Conservation (phyloP, 768 basidiomycete genomes). For the Gymnopilus dilepis region DNA sequence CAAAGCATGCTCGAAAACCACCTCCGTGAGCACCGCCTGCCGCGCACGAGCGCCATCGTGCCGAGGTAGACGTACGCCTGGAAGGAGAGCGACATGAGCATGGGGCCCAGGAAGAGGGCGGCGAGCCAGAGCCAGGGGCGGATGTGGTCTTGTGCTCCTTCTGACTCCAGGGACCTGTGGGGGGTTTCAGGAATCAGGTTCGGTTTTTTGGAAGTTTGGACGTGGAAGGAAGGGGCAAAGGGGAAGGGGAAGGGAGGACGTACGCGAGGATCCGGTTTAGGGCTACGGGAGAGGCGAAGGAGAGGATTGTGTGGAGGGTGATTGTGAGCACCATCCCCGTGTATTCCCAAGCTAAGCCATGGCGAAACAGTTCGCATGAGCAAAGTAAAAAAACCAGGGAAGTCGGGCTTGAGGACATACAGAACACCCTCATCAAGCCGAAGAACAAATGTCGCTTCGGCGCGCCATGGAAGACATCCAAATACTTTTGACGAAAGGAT, state of each 20-base stretch:
- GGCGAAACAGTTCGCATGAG: not conserved
- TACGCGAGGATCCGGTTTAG: constrained; percentile 48
- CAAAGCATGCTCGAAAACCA: constrained; percentile 55
- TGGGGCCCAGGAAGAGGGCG: constrained; percentile 55
- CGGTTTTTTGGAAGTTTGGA: no score
- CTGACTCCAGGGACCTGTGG: constrained; percentile 60
- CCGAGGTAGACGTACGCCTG: constrained; percentile 62
- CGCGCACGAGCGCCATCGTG: constrained; percentile 45
- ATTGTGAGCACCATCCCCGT: constrained; percentile 34
- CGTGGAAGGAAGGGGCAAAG: not conserved
- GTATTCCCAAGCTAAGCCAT: constrained; percentile 37
- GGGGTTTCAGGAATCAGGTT: not conserved
- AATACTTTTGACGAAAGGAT: constrained; percentile 27
- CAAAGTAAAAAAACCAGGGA: not conserved
- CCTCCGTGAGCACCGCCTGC: constrained; percentile 50
- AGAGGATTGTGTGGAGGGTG: constrained; percentile 29
- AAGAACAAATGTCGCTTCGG: constrained; percentile 52
- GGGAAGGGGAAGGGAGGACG: constrained; percentile 40
- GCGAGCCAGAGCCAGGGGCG: constrained; percentile 73
- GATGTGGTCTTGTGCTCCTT: constrained; percentile 51
- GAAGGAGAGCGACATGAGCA: constrained; percentile 47
- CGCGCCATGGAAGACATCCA: constrained; percentile 46
- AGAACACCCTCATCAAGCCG: constrained; percentile 47
- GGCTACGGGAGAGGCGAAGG: constrained; percentile 47
- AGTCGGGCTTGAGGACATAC: constrained; percentile 19